Evolutionary conservation across 805 yeast genomes (phyloP), one percentile per base, ranked within the genome.

Genomic region (Metschnikowia koreensis): DNA sequence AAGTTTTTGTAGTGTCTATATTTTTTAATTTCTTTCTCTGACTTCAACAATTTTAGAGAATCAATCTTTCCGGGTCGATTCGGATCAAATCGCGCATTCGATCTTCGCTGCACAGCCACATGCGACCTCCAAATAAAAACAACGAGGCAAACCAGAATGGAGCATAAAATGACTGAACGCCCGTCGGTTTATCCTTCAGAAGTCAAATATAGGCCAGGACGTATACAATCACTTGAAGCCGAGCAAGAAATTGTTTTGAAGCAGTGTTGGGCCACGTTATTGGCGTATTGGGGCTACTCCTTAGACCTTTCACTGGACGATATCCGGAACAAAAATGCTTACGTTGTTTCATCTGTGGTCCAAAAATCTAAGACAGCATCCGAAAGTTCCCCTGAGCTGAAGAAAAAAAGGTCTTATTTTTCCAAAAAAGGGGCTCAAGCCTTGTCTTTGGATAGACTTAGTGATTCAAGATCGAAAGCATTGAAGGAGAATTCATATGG

Each of bases 271-370:
- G 61, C 60, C 3, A 50, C 54, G 7, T 48, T 59, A n/a, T 42
- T 59, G 36, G 49, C 41, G 37, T 51, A 50, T 29, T 53, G 84
- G 76, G 90, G 89, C 5, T 73, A 78, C 60, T 64, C 58, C 0
- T 54, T 80, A 16, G 59, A 60, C 39, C 60, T 74, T 37, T 55
- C 65, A 7, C 47, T 46, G 13, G 65, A 61, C 9, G 77, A 73
- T 46, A 46, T 73, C 33, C 52, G 55, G 27, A 66, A 57, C 50
- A 59, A 60, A 36, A 69, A 66, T 44, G 64, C 73, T 41, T 72
- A 60, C 49, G 67, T 72, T 17, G 62, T 70, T 16, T 69, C 76
- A 3, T 56, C 64, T 31, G 31, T 47, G 28, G 46, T 54, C 26
- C 40, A 36, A 55, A n/a, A 62, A 58, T 54, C 57, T 22, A 40